Base-by-base conservation (phyloP, 2,329 filamentous ascomycete species). In the Truncatella angustata region DNA sequence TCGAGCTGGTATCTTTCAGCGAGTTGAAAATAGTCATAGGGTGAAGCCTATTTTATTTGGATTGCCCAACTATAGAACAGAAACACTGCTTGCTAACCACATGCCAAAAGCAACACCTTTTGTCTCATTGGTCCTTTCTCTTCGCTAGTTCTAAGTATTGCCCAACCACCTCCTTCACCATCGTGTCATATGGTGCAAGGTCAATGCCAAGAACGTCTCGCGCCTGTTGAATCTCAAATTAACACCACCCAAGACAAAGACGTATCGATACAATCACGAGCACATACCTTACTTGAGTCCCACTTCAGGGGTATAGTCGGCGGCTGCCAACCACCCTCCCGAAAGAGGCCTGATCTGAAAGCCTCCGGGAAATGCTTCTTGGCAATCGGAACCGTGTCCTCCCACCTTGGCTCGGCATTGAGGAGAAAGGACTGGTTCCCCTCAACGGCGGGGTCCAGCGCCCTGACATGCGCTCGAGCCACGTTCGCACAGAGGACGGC, bases 401-500 rank as follows among this genome's bases (percentile, higher is more conserved):
- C 47, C 47, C 47, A 49, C 26, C 26, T 49, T 3, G 7, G n/a
- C 7, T 39, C 47, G 16, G 4, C 37, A 35, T 49, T 40, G 21
- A 49, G n/a, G 2, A 49, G 34, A 16, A 54, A 54, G 5, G 49
- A 47, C 21, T 52, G 49, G 20, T 49, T 52, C 3, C 53, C 53
- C 21, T 52, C 23, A 10, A 52, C 24, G 6, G 14, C 23, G 12
- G 43, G 6, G 16, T 43, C 34, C 16, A 52, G 44, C 6, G 43
- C 49, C 18, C 16, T 23, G 3, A 54, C 53, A 26, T 54, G 53
- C 7, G 49, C 49, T 12, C 43, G 40, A 14, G 53, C 53, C 11
- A 52, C 53, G 21, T 54, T 49, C 5, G 49, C 34, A n/a, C 49
- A 44, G 16, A 52, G 36, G 9, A 54, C 53, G 14, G 53, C 35